Conservation (phyloP, 163 green algal genomes). For the Scenedesmus sp. region DNA sequence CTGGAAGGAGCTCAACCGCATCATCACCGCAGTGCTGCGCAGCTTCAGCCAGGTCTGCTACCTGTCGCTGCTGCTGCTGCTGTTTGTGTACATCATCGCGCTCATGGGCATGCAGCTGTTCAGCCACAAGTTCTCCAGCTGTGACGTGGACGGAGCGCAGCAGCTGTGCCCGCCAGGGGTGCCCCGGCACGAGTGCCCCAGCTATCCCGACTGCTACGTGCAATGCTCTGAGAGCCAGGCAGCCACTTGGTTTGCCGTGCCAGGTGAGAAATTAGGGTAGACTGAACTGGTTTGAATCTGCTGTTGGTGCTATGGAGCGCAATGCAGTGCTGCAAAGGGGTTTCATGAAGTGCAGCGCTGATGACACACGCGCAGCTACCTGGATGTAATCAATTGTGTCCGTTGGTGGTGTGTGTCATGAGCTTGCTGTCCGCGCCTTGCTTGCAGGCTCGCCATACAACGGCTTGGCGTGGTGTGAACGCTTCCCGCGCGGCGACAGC, state of each 20-base stretch:
- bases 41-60: slow-evolving; percentile 67
- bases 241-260: slow-evolving; percentile 49
- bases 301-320: background rate
- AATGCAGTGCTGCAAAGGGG: background rate
- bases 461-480: slow-evolving; percentile 61
- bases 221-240: slow-evolving; percentile 46
- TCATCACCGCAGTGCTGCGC: slow-evolving; percentile 67
- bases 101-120: slow-evolving; percentile 67
- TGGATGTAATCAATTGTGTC: background rate
- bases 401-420: background rate
- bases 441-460: slow-evolving; percentile 55
- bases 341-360: background rate
- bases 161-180: slow-evolving; percentile 61
- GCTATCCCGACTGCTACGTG: slow-evolving; percentile 72
- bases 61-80: slow-evolving; percentile 71
- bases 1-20: slow-evolving; percentile 76
- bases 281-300: background rate
- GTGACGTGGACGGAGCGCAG: slow-evolving; percentile 23
- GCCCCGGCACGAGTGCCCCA: slow-evolving; percentile 57
- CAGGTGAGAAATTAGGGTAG: background rate
- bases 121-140: slow-evolving; percentile 45
- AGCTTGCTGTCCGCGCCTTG: background rate
- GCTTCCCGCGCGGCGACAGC: slow-evolving; percentile 51
- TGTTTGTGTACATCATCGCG: slow-evolving; percentile 78
- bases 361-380: background rate